Evolutionary conservation across 257 asterid species (phyloP).

Genomic region (Henckelia pumila): DNA sequence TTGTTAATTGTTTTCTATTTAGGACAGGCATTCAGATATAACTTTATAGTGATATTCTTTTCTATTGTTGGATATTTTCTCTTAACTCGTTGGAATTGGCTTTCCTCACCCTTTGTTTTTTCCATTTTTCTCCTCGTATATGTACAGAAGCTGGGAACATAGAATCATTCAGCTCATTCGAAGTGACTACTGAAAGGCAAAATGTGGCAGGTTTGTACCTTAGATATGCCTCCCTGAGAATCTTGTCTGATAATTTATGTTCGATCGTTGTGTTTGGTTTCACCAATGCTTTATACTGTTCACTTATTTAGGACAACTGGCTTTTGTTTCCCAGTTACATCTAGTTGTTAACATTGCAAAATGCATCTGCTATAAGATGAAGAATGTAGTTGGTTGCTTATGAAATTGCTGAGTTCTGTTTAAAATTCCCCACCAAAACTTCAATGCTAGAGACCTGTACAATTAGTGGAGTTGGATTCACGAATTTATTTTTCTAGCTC

Average conservation of each 20-base stretch:
- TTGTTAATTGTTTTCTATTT: background rate
- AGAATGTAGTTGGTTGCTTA: background rate
- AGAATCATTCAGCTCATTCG: constrained; percentile 25
- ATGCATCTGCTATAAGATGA: background rate
- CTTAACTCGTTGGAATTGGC: background rate
- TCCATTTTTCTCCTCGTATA: background rate
- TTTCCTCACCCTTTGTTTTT: background rate
- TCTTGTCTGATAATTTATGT: constrained; percentile 16
- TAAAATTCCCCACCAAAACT: background rate
- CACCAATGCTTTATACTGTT: background rate
- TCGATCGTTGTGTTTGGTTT: background rate
- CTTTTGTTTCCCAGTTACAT: background rate
- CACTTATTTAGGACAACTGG: background rate
- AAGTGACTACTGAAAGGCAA: constrained; percentile 25
- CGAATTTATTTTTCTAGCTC: too few relatives aligned
- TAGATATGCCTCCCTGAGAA: constrained; percentile 3
- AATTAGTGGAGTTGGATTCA: background rate
- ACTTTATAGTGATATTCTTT: background rate
- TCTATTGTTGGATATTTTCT: background rate
- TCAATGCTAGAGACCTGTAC: background rate
- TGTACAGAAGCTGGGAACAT: constrained; percentile 28
- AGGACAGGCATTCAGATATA: background rate
- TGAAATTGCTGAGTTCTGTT: background rate
- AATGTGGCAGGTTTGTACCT: constrained; percentile 38
- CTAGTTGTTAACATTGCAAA: too few relatives aligned